phyloP scores from a whole-genome alignment of 169 alveolate genomes.

The Plasmodium berghei region DNA sequence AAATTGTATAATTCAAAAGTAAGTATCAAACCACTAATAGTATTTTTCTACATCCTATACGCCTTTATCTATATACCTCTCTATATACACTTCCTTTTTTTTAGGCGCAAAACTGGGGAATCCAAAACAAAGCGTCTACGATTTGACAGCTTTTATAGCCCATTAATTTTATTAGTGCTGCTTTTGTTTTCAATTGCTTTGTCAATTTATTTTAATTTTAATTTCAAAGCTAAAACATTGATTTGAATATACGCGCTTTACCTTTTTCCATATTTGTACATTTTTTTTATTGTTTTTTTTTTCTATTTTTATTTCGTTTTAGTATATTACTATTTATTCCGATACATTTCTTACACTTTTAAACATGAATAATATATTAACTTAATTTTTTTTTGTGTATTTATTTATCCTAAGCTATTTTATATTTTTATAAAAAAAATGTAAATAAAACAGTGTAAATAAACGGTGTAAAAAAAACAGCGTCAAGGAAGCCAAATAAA shows the following conservation, averaged over 20 bases:
- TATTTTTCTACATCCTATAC: neutral
- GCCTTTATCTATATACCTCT: neutral
- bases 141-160: slow-evolving; percentile 69
- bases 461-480: too few relatives aligned
- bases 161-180: slow-evolving; percentile 43
- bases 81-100: neutral
- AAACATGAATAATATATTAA: too few relatives aligned
- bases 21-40: neutral
- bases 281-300: neutral
- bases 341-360: too few relatives aligned
- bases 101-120: slow-evolving; percentile 64
- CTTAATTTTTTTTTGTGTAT: too few relatives aligned
- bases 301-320: neutral
- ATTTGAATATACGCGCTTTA: neutral
- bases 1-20: slow-evolving; percentile 37
- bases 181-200: slow-evolving; percentile 47
- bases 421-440: too few relatives aligned
- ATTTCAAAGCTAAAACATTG: neutral
- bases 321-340: too few relatives aligned
- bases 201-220: slow-evolving; percentile 62
- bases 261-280: neutral
- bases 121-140: slow-evolving; percentile 30
- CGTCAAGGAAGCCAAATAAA: too few relatives aligned
- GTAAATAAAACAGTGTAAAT: too few relatives aligned
- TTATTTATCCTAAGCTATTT: too few relatives aligned